These are phyloP conservation scores for Thalassia testudinum DNA, from an alignment of 116 monocot species.

Conservation along the genomic window DNA sequence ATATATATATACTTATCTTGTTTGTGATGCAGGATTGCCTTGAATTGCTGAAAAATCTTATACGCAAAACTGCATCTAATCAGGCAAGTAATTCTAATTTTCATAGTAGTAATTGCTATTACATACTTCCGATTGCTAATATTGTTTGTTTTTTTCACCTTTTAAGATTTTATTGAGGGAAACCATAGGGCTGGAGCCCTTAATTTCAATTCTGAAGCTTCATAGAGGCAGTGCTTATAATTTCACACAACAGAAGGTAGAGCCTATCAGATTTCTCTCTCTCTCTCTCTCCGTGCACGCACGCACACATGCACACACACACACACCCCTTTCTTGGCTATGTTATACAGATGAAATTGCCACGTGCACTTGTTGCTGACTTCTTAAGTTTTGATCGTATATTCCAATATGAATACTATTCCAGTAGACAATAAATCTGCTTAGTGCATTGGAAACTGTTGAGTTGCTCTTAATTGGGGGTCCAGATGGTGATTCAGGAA, in stretches of 20 bases:
- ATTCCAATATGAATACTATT: slow-evolving; percentile 12
- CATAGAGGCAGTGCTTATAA: slow-evolving; percentile 93
- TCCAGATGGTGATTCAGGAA: slow-evolving; percentile 43
- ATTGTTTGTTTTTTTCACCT: slow-evolving; percentile 1
- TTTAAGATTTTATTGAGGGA: slow-evolving; percentile 74
- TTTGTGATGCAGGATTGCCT: slow-evolving; percentile 68
- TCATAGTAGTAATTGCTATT: too few species aligned
- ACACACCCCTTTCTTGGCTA: too few species aligned
- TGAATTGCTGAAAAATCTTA: slow-evolving; percentile 88
- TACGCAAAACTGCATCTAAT: slow-evolving; percentile 77
- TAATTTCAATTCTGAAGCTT: slow-evolving; percentile 77
- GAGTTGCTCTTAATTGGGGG: slow-evolving; percentile 70
- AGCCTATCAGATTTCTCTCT: neutral
- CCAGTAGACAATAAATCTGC: slow-evolving; percentile 94
- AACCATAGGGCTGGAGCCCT: slow-evolving; percentile 82
- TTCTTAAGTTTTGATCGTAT: neutral
- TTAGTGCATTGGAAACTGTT: slow-evolving; percentile 81
- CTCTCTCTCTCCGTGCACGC: too few species aligned
- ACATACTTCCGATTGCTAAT: too few species aligned
- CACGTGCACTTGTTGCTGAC: neutral
- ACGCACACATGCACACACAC: too few species aligned
- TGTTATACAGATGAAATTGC: too few species aligned
- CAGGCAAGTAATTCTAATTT: slow-evolving; percentile 36
- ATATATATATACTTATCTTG: too few species aligned
- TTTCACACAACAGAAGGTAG: slow-evolving; percentile 97